Base-by-base conservation (phyloP, 139 green algal species). In the Parachlorella kessleri region DNA sequence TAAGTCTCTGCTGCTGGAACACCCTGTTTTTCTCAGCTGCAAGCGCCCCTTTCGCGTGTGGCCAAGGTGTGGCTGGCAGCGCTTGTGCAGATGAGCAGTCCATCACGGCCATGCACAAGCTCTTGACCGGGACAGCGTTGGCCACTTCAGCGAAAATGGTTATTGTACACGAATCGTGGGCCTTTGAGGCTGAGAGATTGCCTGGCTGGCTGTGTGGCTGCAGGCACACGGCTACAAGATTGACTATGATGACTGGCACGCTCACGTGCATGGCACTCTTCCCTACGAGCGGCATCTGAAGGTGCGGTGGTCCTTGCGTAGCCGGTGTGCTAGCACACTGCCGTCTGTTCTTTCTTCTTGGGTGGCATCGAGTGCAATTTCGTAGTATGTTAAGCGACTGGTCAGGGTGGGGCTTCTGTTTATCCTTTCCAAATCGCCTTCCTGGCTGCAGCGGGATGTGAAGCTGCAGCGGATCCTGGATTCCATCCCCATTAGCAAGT, bases 181-280 rank as follows among this genome's bases (percentile, higher is more conserved):
- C 48, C 48, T n/a, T n/a, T n/a, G n/a, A n/a, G n/a, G n/a, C n/a
- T n/a, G n/a, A n/a, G n/a, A n/a, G n/a, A n/a, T n/a, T n/a, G n/a
- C n/a, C n/a, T n/a, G n/a, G n/a, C n/a, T n/a, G n/a, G n/a, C 14
- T 59, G 21, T 59, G 14, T 59, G 48, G 4, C 9, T 79, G 66
- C 80, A 92, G 85, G 86, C 89, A 4, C 66, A 55, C 1, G 89
- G 90, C 21, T 81, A 94, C 74, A 70, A 70, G 4, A 87, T 96
- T 21, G 91, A 96, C 68, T 92, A 81, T 30, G 86, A 95, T 54
- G 81, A 92, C 55, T 97, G 90, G 89, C 93, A 97, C 68, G 66
- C 69, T 4, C 4, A 82, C 5, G 91, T 96, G 36, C 93, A 97
- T 81, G 66, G 67, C 41, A 80, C 66, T 5, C 73, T 96, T 28